These are phyloP conservation scores for Clonostachys rosea DNA, from an alignment of 2,329 filamentous ascomycete species.

Conservation along the genomic window DNA sequence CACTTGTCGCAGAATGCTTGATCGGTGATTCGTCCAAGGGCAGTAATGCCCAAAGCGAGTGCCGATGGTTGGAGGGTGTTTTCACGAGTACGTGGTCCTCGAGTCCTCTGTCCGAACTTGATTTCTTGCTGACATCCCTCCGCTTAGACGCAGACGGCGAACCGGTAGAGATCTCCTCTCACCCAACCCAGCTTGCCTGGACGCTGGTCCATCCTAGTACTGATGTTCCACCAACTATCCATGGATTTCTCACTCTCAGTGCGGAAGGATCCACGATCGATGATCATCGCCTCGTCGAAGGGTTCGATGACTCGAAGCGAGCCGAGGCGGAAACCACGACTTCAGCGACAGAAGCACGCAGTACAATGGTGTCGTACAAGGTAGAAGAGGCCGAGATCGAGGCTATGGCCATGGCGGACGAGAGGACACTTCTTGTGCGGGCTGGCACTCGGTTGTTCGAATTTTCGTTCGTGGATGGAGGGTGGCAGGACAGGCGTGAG, in stretches of 20 bases:
- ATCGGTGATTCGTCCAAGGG: not conserved
- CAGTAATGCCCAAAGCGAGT: not conserved
- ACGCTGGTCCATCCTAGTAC: not conserved
- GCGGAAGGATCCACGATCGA: not conserved
- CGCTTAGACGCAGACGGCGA: not conserved
- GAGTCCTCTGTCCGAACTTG: too few relatives aligned
- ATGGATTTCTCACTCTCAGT: not conserved
- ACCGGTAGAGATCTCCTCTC: not conserved
- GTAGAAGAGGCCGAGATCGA: not conserved
- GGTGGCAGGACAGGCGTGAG: not conserved
- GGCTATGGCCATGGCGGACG: not conserved
- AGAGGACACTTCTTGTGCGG: not conserved
- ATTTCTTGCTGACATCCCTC: not conserved
- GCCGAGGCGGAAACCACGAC: too few relatives aligned
- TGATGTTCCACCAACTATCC: not conserved
- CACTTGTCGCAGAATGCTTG: constrained; percentile 1
- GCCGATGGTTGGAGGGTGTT: constrained; percentile 4
- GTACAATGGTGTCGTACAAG: not conserved
- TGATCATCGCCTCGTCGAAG: not conserved
- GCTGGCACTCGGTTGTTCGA: not conserved
- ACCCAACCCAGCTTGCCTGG: not conserved
- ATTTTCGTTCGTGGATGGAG: not conserved
- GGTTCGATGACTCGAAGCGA: not conserved
- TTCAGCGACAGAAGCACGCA: not conserved
- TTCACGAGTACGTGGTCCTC: constrained; percentile 5